A percentile compares a stretch with the other conserved stretches of the same genome.
phyloP scores from a whole-genome alignment of 2,329 filamentous ascomycete species.

The Aspergillus neotritici region DNA sequence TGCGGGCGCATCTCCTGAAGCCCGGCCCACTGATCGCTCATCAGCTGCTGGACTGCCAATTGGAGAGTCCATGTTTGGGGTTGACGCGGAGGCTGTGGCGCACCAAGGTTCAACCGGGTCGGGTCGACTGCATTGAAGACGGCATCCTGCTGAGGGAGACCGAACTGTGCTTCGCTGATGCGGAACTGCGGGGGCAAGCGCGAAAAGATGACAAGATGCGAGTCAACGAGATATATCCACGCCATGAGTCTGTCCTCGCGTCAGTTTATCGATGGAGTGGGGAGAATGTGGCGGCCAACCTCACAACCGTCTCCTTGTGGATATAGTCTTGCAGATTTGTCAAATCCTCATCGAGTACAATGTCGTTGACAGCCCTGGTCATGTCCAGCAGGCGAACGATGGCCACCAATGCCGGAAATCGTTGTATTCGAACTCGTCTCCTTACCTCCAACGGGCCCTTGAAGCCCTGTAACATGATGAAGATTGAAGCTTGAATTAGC shows the following conservation, averaged over 20 bases:
- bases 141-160: not conserved
- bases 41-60: not conserved
- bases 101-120: not conserved
- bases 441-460: not conserved
- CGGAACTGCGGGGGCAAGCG: not conserved
- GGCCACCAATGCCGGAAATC: not conserved
- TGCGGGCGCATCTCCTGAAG: not conserved
- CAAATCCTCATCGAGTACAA: not conserved
- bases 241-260: not conserved
- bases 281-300: too few relatives aligned
- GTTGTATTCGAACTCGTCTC: not conserved
- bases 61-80: not conserved
- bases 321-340: not conserved
- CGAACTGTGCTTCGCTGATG: not conserved
- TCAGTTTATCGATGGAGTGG: too few relatives aligned
- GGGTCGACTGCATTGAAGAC: not conserved
- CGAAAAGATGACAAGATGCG: not conserved
- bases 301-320: slow-evolving; percentile 1
- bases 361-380: not conserved
- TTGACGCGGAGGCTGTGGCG: not conserved
- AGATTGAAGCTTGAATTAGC: not conserved
- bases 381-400: not conserved
- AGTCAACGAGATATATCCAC: slow-evolving; percentile 1
- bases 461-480: not conserved
- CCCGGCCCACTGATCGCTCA: not conserved